phyloP scores from a whole-genome alignment of 768 basidiomycete species.

The Kwoniella dendrophila region DNA sequence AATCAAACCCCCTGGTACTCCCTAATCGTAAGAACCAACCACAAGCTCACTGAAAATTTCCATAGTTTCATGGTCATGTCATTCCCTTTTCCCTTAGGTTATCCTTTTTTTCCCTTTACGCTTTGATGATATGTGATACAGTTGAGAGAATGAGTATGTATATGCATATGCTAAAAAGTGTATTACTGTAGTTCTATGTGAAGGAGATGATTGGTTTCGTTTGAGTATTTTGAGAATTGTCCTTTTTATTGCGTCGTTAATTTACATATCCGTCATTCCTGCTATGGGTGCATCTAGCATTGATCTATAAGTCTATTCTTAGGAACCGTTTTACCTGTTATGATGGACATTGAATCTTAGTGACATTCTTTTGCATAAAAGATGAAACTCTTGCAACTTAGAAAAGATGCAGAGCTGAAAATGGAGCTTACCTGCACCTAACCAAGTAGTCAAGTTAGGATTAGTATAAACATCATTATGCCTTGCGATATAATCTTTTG shows the following conservation, averaged over 20 bases:
- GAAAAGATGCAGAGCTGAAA: background rate
- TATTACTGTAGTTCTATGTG: background rate
- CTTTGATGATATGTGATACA: no score
- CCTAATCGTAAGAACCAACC: no score
- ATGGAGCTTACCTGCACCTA: conserved; percentile 57
- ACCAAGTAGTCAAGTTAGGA: conserved; percentile 57
- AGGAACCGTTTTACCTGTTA: conserved; percentile 59
- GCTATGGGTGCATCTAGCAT: no score
- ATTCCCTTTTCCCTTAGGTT: no score
- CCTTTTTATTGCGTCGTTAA: background rate
- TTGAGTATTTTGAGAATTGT: background rate
- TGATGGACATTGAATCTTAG: background rate
- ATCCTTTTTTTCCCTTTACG: no score
- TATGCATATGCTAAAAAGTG: background rate
- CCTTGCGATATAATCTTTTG: conserved; percentile 75
- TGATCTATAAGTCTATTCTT: conserved; percentile 66
- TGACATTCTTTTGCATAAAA: conserved; percentile 10
- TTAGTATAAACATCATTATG: conserved; percentile 76
- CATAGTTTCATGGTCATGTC: no score
- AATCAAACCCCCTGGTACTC: no score
- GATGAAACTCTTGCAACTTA: background rate
- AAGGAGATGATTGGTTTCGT: background rate
- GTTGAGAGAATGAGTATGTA: background rate
- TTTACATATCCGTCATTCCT: no score
- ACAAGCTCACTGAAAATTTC: no score